These are phyloP conservation scores for Serendipita vermifera DNA, from an alignment of 768 basidiomycete species.

Conservation along the genomic window DNA sequence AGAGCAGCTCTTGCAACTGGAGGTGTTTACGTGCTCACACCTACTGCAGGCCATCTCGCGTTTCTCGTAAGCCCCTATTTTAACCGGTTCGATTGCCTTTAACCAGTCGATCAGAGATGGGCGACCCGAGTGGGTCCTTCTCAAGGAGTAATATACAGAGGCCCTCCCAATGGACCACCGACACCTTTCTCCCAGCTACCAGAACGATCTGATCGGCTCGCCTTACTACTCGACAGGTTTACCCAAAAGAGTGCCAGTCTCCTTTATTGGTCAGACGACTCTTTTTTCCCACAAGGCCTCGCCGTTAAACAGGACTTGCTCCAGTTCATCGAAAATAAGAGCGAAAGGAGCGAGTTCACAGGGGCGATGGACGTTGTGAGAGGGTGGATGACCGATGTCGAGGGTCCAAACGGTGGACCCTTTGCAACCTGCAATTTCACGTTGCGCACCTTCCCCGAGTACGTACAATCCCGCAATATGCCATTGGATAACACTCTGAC, in stretches of 20 bases:
- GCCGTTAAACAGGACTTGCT: neutral
- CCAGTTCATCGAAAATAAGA: neutral
- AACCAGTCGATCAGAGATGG: conserved; percentile 14
- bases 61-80: conserved; percentile 8
- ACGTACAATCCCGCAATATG: too few relatives aligned
- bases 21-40: neutral
- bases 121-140: neutral
- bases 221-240: conserved; percentile 74
- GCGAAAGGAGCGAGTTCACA: neutral
- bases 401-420: neutral
- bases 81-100: conserved; percentile 16
- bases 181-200: conserved; percentile 45
- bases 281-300: conserved; percentile 32
- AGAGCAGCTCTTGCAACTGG: conserved; percentile 51
- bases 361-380: conserved; percentile 2
- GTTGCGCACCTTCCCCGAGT: neutral
- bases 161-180: neutral
- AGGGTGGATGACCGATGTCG: neutral
- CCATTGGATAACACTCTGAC: too few relatives aligned
- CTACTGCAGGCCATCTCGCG: neutral
- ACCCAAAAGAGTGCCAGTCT: conserved; percentile 44
- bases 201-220: conserved; percentile 57
- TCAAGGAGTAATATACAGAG: neutral
- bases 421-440: neutral
- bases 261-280: conserved; percentile 61